Evolutionary conservation across 2,329 filamentous ascomycete genomes (phyloP).

Genomic region (Cordyceps sp.): DNA sequence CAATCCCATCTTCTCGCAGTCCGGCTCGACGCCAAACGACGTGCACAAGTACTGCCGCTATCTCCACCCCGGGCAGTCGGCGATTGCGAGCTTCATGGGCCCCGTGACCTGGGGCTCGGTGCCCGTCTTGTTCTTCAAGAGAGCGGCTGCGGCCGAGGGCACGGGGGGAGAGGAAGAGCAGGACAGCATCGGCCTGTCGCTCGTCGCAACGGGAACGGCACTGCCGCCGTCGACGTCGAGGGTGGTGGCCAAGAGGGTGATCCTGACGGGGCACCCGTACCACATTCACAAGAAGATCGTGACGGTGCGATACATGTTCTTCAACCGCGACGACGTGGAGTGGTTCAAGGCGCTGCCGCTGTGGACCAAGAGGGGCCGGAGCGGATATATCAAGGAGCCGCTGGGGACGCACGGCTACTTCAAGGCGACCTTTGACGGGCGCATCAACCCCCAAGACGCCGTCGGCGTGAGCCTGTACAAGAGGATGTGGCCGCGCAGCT

Average conservation of each 20-base stretch:
- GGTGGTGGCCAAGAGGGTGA: conserved; percentile 83
- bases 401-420: conserved; percentile 98
- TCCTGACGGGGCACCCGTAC: conserved; percentile 89
- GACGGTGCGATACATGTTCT: conserved; percentile 99
- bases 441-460: conserved; percentile 89
- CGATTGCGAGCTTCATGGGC: conserved; percentile 77
- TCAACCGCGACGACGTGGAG: conserved; percentile 83
- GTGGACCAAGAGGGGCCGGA: conserved; percentile 81
- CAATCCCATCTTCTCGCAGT: conserved; percentile 78
- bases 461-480: conserved; percentile 84
- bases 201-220: conserved; percentile 77
- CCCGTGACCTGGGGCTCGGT: conserved; percentile 89
- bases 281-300: conserved; percentile 98
- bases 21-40: conserved; percentile 85
- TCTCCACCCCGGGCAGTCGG: conserved; percentile 77
- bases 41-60: conserved; percentile 94
- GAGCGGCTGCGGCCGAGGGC: conserved; percentile 25
- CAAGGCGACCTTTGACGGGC: conserved; percentile 94
- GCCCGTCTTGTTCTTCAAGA: conserved; percentile 76
- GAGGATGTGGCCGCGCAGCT: conserved; percentile 62
- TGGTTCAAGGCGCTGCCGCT: conserved; percentile 97
- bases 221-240: conserved; percentile 60
- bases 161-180: conserved; percentile 24
- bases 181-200: conserved; percentile 38
- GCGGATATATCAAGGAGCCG: conserved; percentile 84